Evolutionary conservation across 208 protist genomes (phyloP), one percentile per base, ranked within the genome.

Genomic region (Trypanosoma cruzi): DNA sequence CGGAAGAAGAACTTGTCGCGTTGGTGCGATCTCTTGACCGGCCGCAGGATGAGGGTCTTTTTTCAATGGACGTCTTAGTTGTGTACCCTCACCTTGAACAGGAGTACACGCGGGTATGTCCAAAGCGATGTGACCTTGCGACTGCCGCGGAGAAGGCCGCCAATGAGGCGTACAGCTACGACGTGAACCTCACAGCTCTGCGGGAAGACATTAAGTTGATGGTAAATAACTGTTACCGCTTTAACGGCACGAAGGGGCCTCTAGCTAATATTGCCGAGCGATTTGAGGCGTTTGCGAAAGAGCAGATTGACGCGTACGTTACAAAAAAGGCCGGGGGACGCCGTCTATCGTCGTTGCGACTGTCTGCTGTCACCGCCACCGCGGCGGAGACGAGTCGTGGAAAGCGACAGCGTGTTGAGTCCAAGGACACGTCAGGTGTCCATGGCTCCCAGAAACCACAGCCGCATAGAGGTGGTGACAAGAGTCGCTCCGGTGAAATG

Each of bases 201-300:
- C 72, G 72, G 48, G 80, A 65, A 13, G 91, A 96, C 63, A 71
- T 96, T 29, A 50, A 77, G 48, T 67, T 96, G 52, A 96, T 96
- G 87, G 91, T 86, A 8, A 82, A 71, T 54, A 96, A 96, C 80
- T 96, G 91, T 56, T 67, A 91, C 32, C 79, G 78, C 0, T 96
- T 88, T 62, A 96, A 96, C 67, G 91, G 91, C 7, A 55, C 71
- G 13, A 75, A 76, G 22, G 81, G 79, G 61, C 68, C 62, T 4
- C 78, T 86, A 32, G 83, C 84, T 6, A 76, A 80, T 36, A 77
- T 74, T 24, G 91, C 91, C 6, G 56, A 59, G 8, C 58, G 62
- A 0, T 96, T 96, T 80, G 80, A 89, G 60, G 71, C 67, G n/a
- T 90, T 88, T 64, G 86, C 88, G 4, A 40, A 84, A 28, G 75